A percentile compares a stretch with the other conserved stretches of the same genome.
Conservation (phyloP, 2,329 filamentous ascomycete species). For the Colletotrichum sp. region DNA sequence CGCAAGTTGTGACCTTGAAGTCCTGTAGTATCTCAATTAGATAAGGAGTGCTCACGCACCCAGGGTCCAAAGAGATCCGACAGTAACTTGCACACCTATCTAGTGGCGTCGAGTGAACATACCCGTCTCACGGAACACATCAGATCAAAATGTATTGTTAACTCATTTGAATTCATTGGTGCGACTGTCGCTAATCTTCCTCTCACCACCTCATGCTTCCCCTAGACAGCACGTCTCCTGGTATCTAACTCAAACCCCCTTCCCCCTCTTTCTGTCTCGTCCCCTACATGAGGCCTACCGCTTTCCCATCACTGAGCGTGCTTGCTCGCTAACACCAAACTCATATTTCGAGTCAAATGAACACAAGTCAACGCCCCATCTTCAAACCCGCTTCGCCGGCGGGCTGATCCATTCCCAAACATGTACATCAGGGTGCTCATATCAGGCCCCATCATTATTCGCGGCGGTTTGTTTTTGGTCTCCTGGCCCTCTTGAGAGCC, state of each 20-base stretch:
- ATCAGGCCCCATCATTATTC: background rate
- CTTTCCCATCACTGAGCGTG: background rate
- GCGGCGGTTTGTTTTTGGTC: background rate
- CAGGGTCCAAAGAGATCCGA: background rate
- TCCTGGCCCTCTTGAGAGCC: background rate
- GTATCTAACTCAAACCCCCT: background rate
- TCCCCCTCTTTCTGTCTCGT: background rate
- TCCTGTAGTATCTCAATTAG: background rate
- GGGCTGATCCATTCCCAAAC: background rate
- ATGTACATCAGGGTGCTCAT: background rate
- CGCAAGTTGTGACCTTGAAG: background rate
- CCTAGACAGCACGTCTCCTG: background rate
- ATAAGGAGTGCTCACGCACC: background rate
- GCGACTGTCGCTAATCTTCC: slow-evolving; percentile 15
- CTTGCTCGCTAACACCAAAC: background rate
- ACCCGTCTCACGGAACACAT: background rate
- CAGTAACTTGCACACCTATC: background rate
- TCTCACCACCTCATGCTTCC: slow-evolving; percentile 19
- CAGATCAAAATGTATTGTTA: background rate
- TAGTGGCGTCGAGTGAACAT: background rate
- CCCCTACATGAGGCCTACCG: slow-evolving; percentile 1
- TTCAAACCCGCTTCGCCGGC: background rate
- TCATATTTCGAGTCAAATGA: background rate
- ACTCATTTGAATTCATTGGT: slow-evolving; percentile 6
- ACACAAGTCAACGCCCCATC: background rate